Evolutionary conservation across 768 basidiomycete species (phyloP).

Genomic region (Exidia glandulosa): DNA sequence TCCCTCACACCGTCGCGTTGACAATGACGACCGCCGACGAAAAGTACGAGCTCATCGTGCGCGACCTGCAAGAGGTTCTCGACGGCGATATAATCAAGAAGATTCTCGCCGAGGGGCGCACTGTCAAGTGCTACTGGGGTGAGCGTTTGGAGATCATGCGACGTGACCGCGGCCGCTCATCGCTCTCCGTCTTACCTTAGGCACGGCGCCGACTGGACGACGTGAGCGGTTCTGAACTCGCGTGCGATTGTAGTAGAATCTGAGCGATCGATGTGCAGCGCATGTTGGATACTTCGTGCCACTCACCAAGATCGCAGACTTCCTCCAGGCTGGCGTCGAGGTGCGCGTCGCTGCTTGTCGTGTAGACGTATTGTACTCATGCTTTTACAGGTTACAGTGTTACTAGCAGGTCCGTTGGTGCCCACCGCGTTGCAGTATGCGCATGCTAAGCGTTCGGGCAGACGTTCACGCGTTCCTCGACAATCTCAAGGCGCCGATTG

Average conservation of each 20-base stretch:
- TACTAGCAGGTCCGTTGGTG: slow-evolving; percentile 56
- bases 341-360: slow-evolving; percentile 25
- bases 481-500: slow-evolving; percentile 90
- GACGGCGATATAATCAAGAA: slow-evolving; percentile 75
- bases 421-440: neutral
- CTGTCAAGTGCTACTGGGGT: slow-evolving; percentile 91
- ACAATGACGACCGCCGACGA: slow-evolving; percentile 19
- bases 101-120: slow-evolving; percentile 63
- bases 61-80: slow-evolving; percentile 78
- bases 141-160: slow-evolving; percentile 18
- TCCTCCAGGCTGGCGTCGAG: slow-evolving; percentile 84
- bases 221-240: slow-evolving; percentile 40
- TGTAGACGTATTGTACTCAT: neutral
- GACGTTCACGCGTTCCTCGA: slow-evolving; percentile 97
- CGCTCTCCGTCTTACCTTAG: slow-evolving; percentile 37
- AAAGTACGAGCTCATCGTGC: slow-evolving; percentile 74
- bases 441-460: slow-evolving; percentile 16
- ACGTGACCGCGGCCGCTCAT: neutral
- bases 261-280: slow-evolving; percentile 35
- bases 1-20: neutral
- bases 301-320: slow-evolving; percentile 91
- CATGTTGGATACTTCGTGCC: slow-evolving; percentile 97
- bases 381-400: slow-evolving; percentile 49
- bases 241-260: neutral
- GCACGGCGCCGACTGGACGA: slow-evolving; percentile 86